Base-by-base conservation (phyloP, 176 grass and related monocot genomes). In the Chloris gayana region DNA sequence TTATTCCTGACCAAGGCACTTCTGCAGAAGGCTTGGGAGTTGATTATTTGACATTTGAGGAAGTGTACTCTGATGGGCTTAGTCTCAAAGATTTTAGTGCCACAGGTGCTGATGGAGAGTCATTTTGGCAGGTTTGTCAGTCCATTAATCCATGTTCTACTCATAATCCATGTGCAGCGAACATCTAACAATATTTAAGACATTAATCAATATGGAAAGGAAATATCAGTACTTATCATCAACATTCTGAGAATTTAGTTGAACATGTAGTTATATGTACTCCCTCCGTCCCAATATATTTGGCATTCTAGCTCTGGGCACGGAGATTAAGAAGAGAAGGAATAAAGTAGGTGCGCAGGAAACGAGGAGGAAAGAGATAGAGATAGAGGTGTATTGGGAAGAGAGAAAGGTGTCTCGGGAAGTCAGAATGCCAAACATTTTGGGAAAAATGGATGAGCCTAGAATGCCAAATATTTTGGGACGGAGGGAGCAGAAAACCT, bases 11-110 rank as follows among this genome's bases (percentile, higher is more conserved):
- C 29, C 77, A 88, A 74, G 56, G 77, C 47, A 54, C 72, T 22
- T 56, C 47, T 1, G 39, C 24, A 10, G 83, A 89, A 65, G 81
- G 77, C 60, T 67, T 58, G 72, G 82, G 72, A 69, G 65, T 89
- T 85, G 90, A 97, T 35, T 70, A 82, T 86, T 63, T 86, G 14
- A 76, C 79, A 73, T 85, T 91, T 38, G 91, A 87, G 58, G 84
- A 90, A 74, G 73, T 73, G 47, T 93, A 87, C 81, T 83, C 60
- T 18, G 85, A 87, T 79, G 84, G 88, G 25, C 81, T 89, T 10
- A 84, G 64, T 76, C 71, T 86, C 65, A 81, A 84, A 24, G 82
- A 88, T 83, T 70, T 78, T 31, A 35, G 76, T 84, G 58, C 71
- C 10, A 25, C 80, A 33, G 77, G 74, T 56, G 65, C 54, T 76